A percentile compares a stretch with the other conserved stretches of the same genome.
phyloP scores from a whole-genome alignment of 805 yeast species.

The Cyberlindnera bimundalis region DNA sequence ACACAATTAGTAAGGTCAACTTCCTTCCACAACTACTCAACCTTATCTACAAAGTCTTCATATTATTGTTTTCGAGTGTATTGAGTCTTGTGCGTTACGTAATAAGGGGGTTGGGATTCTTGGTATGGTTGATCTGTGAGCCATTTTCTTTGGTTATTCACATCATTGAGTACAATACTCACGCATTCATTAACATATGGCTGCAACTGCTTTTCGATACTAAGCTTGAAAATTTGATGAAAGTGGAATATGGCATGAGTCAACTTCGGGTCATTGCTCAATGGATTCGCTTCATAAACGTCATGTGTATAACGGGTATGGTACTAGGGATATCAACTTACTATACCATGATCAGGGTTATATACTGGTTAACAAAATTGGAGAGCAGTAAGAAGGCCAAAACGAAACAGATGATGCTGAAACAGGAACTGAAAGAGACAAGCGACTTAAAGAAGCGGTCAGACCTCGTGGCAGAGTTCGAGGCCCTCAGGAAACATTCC shows the following conservation, averaged over 20 bases:
- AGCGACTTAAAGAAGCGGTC: neutral
- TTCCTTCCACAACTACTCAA: neutral
- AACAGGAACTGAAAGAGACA: constrained; percentile 6
- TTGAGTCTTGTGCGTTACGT: neutral
- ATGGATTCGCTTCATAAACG: constrained; percentile 24
- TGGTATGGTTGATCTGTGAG: constrained; percentile 15
- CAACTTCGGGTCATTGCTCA: constrained; percentile 21
- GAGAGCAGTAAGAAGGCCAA: constrained; percentile 10
- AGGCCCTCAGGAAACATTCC: constrained; percentile 5
- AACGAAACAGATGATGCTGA: constrained; percentile 4
- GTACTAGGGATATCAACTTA: constrained; percentile 23
- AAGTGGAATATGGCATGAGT: constrained; percentile 15
- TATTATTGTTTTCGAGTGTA: neutral
- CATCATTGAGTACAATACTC: constrained; percentile 23
- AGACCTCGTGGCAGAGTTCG: constrained; percentile 7
- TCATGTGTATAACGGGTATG: constrained; percentile 21
- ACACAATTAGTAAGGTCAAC: neutral
- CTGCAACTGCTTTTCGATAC: constrained; percentile 19
- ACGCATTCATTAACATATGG: constrained; percentile 19
- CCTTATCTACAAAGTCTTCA: neutral
- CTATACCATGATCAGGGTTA: constrained; percentile 19
- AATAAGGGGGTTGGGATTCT: constrained; percentile 1
- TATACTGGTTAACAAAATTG: constrained; percentile 23
- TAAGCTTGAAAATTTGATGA: constrained; percentile 15
- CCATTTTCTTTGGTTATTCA: constrained; percentile 19